phyloP scores from a whole-genome alignment of 148 eudicot species.

The Gaultheria prostrata region DNA sequence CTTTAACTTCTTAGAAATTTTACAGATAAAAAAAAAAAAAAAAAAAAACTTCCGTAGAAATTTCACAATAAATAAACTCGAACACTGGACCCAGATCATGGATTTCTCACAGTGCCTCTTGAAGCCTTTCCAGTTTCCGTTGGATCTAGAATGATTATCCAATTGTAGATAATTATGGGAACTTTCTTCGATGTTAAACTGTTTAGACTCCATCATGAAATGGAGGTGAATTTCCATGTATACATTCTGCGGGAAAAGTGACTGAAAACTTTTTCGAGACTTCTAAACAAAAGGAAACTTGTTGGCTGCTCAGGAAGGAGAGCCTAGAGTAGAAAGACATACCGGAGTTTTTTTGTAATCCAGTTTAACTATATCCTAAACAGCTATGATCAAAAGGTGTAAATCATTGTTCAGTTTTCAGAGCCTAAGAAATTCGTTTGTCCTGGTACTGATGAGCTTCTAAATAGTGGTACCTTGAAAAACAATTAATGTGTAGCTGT shows the following conservation, averaged over 20 bases:
- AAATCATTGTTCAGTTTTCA: not conserved
- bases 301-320: not conserved
- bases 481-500: not conserved
- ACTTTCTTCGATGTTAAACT: not conserved
- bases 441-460: not conserved
- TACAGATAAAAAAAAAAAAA: too few species aligned
- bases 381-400: not conserved
- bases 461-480: not conserved
- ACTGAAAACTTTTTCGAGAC: not conserved
- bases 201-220: not conserved
- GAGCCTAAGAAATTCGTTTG: not conserved
- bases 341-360: not conserved
- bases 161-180: not conserved
- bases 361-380: not conserved
- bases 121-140: not conserved
- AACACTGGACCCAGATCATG: not conserved
- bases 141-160: not conserved
- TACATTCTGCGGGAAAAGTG: not conserved
- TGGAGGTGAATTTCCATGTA: not conserved
- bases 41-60: not conserved
- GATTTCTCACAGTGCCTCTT: not conserved
- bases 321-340: not conserved
- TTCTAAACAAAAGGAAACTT: slow-evolving; percentile 10
- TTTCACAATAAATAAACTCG: not conserved
- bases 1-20: too few species aligned